Conservation (phyloP, 2,329 filamentous ascomycete genomes). For the Cytospora mali region DNA sequence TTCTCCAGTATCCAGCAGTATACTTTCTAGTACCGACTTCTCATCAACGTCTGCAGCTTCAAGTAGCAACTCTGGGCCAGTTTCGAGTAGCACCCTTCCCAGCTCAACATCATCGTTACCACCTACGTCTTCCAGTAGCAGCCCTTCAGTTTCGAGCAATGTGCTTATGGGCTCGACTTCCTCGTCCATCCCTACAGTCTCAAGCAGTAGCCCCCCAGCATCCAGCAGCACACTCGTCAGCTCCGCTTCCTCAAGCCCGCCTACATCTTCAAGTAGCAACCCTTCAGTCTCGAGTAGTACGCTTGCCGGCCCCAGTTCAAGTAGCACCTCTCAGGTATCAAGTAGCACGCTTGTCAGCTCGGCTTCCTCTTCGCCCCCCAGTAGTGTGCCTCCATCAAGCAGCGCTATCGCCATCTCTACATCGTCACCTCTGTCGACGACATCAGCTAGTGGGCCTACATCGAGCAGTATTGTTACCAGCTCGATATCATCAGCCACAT, state of each 20-base stretch:
- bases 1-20: background rate
- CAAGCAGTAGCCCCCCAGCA: background rate
- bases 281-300: background rate
- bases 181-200: background rate
- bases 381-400: too few relatives aligned
- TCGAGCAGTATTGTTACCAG: too few relatives aligned
- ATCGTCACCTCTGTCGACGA: too few relatives aligned
- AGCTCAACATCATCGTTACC: background rate
- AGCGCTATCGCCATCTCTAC: too few relatives aligned
- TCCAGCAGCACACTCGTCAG: background rate
- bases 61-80: background rate
- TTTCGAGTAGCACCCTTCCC: background rate
- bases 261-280: background rate
- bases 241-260: too few relatives aligned
- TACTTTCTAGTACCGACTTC: background rate
- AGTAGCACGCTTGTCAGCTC: too few relatives aligned
- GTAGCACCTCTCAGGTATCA: background rate
- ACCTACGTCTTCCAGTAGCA: background rate
- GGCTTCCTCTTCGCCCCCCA: too few relatives aligned
- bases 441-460: too few relatives aligned
- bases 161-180: too few relatives aligned
- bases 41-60: background rate
- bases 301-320: background rate
- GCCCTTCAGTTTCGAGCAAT: background rate
- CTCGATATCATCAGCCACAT: too few relatives aligned